Evolutionary conservation across 345 rosid species (phyloP).

Genomic region (Lumnitzera littorea): DNA sequence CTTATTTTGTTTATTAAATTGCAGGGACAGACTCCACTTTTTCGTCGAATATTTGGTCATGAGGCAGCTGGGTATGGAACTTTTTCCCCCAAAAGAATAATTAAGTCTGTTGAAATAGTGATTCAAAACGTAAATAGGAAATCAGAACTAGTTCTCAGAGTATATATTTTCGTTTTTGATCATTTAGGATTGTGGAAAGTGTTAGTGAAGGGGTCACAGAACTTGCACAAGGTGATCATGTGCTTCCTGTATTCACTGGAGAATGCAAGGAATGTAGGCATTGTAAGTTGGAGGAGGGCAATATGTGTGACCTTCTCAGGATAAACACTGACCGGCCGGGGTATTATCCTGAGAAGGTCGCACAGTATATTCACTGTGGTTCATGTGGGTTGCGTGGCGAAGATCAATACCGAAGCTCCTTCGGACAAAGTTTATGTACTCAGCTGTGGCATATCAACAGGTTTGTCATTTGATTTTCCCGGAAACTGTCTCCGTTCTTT

Average conservation of each 20-base stretch:
- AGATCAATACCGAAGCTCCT: conserved; percentile 43
- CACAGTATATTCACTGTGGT: conserved; percentile 29
- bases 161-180: background rate
- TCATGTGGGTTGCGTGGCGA: conserved; percentile 34
- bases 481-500: background rate
- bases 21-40: conserved; percentile 33
- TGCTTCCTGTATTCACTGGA: conserved; percentile 31
- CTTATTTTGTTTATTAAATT: background rate
- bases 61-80: conserved; percentile 31
- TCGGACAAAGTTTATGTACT: conserved; percentile 39
- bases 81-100: too few species aligned
- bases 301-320: conserved; percentile 26
- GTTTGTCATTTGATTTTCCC: conserved; percentile 1
- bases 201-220: conserved; percentile 27
- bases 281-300: conserved; percentile 26
- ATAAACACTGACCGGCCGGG: conserved; percentile 26
- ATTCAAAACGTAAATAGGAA: too few species aligned
- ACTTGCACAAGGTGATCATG: conserved; percentile 23
- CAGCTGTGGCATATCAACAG: conserved; percentile 44
- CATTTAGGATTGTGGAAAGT: conserved; percentile 24
- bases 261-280: conserved; percentile 27
- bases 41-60: conserved; percentile 36
- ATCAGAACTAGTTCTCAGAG: too few species aligned
- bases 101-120: too few species aligned
- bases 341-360: conserved; percentile 28